These are phyloP conservation scores for Neurospora crassa DNA, from an alignment of 2,329 filamentous ascomycete species.

Conservation along the genomic window DNA sequence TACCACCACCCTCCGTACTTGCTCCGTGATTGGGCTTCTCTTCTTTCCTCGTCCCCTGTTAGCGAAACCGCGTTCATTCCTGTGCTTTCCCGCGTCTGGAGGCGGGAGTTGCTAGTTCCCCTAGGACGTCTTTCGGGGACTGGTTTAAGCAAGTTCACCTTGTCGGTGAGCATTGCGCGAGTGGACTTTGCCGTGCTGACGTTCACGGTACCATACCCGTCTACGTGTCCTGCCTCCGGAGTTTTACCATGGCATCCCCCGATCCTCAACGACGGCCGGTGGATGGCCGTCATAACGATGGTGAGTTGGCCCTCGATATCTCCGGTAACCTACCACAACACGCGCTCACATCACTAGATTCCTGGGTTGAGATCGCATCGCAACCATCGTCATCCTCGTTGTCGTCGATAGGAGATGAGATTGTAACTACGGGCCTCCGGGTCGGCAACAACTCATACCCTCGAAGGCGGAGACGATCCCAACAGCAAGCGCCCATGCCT, in stretches of 20 bases:
- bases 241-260: constrained; percentile 13
- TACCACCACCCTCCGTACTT: not conserved
- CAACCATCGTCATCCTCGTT: constrained; percentile 89
- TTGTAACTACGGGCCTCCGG: constrained; percentile 78
- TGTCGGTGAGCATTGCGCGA: not conserved
- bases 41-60: not conserved
- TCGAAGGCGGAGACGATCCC: constrained; percentile 46
- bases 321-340: not conserved
- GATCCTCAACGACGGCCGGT: constrained; percentile 14
- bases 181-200: not conserved
- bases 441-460: constrained; percentile 57
- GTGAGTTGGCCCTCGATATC: constrained; percentile 18
- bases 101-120: not conserved
- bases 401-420: constrained; percentile 77
- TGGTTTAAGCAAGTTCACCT: not conserved
- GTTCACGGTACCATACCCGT: not conserved
- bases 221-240: not conserved
- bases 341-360: constrained; percentile 51
- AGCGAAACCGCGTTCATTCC: not conserved
- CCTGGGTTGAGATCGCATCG: constrained; percentile 91
- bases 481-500: constrained; percentile 28
- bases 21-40: not conserved
- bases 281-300: constrained; percentile 22
- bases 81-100: not conserved
- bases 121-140: not conserved